Base-by-base conservation (phyloP, 306 rosid genomes). In the Corylus heterophylla region DNA sequence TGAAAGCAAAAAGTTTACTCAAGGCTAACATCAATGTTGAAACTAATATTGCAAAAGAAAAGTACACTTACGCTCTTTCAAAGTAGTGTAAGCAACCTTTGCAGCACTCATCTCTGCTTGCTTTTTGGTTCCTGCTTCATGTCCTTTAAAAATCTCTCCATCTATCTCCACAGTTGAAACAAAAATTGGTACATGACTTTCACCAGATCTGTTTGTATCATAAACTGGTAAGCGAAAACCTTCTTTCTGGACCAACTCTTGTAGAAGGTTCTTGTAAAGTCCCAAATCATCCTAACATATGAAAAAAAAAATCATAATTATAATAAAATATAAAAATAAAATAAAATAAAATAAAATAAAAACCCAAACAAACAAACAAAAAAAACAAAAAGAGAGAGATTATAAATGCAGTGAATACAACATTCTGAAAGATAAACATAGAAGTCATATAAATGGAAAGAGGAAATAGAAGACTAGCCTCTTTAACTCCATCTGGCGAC, bases 101-200 rank as follows among this genome's bases (percentile, higher is more conserved):
- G 99, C 99, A 8, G 89, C 99, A 86, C 74, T 91, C 76, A 85
- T 80, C 83, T 95, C 98, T 7, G 98, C 98, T 59, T 78, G 89
- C 82, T 95, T 93, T 85, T 90, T 95, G 59, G 90, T 86, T 75
- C 83, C 90, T 42, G 88, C 89, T 79, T 73, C 88, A 72, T 88
- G 74, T 58, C 99, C 99, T 1, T 73, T 80, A 79, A 88, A 93
- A 76, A 6, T 10, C 74, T 83, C 85, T 74, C 90, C 93, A 67
- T 73, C 84, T 71, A 95, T 69, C 87, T 85, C 93, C 80, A 95
- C 94, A 14, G 70, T 82, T 45, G 98, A 91, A 63, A 89, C 75
- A 85, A 95, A 95, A 39, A 56, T 55, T 7, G 90, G 96, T 16
- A 6, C 58, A 80, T 93, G 98, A 83, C 81, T 63, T 85, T 90